Evolutionary conservation across 208 protist genomes (phyloP), one percentile per base, ranked within the genome.

Genomic region (Angomonas ambiguus): DNA sequence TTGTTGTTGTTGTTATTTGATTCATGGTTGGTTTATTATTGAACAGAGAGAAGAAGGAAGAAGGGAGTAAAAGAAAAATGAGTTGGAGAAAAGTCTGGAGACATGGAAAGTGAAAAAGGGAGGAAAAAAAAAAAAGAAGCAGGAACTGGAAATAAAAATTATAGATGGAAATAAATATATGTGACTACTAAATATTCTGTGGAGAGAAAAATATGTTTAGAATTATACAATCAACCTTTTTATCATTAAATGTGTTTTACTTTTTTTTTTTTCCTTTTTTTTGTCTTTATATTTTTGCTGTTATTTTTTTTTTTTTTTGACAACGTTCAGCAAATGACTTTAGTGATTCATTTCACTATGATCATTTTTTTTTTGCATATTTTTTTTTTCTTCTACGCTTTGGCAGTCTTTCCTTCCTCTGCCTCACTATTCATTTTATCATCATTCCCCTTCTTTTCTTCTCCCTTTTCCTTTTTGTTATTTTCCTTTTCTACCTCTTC

Each of bases 41-140:
- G 38, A 48, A 48, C 38, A 48, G 13, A 11, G 38, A 20, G 38
- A 48, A 48, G 38, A 48, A 48, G 18, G 38, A 18, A 48, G 38
- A 48, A 18, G 38, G 38, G 18, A 48, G 20, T 27, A 13, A 41
- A n/a, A 11, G 38, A 20, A 60, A 28, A 67, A 34, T 38, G 22
- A 51, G 5, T 48, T 48, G 38, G 38, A 48, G 18, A 48, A 18
- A 48, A 18, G 38, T n/a, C 11, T 48, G 51, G 27, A 64, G n/a
- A 64, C 6, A 60, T 2, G 48, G 2, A 51, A 33, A 24, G 20
- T 3, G 60, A 16, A 68, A 51, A 28, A 62, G 25, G 11, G 38
- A 70, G 18, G 65, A 22, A 67, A 35, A 48, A 30, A 56, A 71
- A 51, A 60, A 59, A 25, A 65, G 24, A 42, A n/a, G 4, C 13